Evolutionary conservation across 208 protist species (phyloP).

Genomic region (Tritrichomonas foetus): DNA sequence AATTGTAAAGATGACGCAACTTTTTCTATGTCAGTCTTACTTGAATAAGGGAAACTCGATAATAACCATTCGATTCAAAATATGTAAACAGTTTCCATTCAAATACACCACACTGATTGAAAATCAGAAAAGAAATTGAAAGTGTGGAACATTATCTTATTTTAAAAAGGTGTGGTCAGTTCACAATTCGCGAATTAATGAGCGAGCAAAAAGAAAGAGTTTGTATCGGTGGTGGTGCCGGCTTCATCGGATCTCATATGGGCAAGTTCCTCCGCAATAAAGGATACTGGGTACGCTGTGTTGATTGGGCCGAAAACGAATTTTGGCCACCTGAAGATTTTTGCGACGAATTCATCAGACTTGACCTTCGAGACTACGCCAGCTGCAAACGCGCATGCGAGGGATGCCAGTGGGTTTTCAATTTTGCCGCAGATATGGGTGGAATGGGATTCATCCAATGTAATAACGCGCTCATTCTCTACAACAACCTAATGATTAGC

Average conservation of each 20-base stretch:
- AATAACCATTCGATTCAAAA: too few relatives aligned
- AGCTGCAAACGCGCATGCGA: constrained; percentile 60
- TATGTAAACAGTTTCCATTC: too few relatives aligned
- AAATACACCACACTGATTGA: too few relatives aligned
- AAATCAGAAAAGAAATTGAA: too few relatives aligned
- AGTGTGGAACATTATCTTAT: too few relatives aligned
- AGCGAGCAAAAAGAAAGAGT: constrained; percentile 39
- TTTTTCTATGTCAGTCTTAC: too few relatives aligned
- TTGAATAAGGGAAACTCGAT: too few relatives aligned
- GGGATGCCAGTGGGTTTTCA: constrained; percentile 66
- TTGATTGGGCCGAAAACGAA: constrained; percentile 68
- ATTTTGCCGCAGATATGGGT: constrained; percentile 74
- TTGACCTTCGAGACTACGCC: constrained; percentile 61
- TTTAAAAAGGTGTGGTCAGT: too few relatives aligned
- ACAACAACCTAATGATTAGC: constrained; percentile 75
- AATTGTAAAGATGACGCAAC: too few relatives aligned
- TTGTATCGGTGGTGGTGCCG: constrained; percentile 61
- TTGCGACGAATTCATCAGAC: constrained; percentile 66
- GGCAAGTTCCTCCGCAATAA: constrained; percentile 61
- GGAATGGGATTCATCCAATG: constrained; percentile 77
- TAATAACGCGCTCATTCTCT: constrained; percentile 71
- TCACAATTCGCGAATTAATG: background rate
- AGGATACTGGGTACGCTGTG: constrained; percentile 60
- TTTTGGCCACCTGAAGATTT: constrained; percentile 67
- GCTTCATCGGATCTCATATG: constrained; percentile 72